A percentile compares a stretch with the other conserved stretches of the same genome.
These are phyloP conservation scores for Paracamarosporium sp. DNA, from an alignment of 2,329 filamentous ascomycete species.

Conservation along the genomic window DNA sequence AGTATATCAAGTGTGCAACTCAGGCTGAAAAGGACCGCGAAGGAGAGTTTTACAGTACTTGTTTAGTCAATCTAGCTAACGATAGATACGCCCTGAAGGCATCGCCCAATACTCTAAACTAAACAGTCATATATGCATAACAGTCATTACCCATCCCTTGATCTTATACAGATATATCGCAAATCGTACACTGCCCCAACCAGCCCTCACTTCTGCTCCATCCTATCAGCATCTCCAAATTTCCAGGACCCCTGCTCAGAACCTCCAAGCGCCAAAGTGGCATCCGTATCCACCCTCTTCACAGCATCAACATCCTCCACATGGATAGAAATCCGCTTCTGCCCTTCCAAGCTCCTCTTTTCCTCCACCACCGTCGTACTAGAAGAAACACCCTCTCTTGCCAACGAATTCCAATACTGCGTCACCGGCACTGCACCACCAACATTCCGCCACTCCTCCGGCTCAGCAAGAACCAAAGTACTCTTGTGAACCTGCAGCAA, in stretches of 20 bases:
- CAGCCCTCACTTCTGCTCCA: background rate
- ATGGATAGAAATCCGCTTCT: background rate
- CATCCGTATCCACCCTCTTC: background rate
- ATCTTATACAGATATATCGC: no score
- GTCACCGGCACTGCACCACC: background rate
- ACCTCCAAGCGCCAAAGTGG: background rate
- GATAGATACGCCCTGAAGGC: no score
- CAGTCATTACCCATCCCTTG: no score
- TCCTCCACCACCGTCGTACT: background rate
- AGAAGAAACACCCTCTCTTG: background rate
- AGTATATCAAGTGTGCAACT: no score
- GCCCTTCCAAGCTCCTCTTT: background rate
- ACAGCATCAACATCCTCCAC: conserved; percentile 1
- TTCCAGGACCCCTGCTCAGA: background rate
- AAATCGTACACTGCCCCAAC: no score
- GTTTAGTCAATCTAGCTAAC: no score
- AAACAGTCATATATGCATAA: no score
- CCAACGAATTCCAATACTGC: background rate
- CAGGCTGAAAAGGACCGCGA: no score
- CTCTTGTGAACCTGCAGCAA: conserved; percentile 6
- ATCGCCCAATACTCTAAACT: no score
- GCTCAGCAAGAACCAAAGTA: background rate
- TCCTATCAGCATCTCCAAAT: background rate
- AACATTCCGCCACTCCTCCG: background rate
- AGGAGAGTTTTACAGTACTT: no score